A percentile compares a stretch with the other conserved stretches of the same genome.
phyloP scores from a whole-genome alignment of 495 filamentous ascomycete species.

The Penicillium subrubescens region DNA sequence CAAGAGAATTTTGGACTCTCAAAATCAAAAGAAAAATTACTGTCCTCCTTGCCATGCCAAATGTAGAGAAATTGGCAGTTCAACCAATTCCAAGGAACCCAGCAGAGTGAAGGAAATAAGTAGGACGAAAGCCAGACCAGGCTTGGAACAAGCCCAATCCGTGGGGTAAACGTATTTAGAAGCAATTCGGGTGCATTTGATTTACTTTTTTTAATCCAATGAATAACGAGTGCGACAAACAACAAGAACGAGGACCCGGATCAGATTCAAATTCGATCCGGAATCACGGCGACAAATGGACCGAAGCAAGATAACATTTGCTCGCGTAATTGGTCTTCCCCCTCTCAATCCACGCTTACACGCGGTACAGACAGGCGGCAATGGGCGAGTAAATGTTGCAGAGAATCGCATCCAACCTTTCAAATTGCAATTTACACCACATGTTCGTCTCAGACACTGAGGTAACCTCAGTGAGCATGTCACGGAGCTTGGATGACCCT shows the following conservation, averaged over 20 bases:
- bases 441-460: conserved; percentile 32
- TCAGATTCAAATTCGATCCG: conserved; percentile 11
- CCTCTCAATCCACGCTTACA: conserved; percentile 19
- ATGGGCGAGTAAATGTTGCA: conserved; percentile 29
- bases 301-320: conserved; percentile 9
- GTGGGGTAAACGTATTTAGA: neutral
- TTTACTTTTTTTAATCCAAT: conserved; percentile 1
- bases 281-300: conserved; percentile 16
- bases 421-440: conserved; percentile 38
- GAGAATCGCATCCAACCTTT: conserved; percentile 37
- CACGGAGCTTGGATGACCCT: conserved; percentile 53
- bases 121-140: neutral
- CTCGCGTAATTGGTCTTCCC: conserved; percentile 26
- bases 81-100: neutral
- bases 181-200: conserved; percentile 19
- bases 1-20: neutral
- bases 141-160: conserved; percentile 8
- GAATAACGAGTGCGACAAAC: conserved; percentile 18
- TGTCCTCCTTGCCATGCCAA: too few species aligned
- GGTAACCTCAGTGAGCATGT: conserved; percentile 32
- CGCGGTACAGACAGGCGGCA: conserved; percentile 24
- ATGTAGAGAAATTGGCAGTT: too few species aligned
- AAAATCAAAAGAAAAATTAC: neutral
- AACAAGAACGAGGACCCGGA: conserved; percentile 23
- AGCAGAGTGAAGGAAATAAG: neutral